Evolutionary conservation across 2,329 filamentous ascomycete species (phyloP), one percentile per base, ranked within the genome.

Genomic region (Microcyclosporella mali): DNA sequence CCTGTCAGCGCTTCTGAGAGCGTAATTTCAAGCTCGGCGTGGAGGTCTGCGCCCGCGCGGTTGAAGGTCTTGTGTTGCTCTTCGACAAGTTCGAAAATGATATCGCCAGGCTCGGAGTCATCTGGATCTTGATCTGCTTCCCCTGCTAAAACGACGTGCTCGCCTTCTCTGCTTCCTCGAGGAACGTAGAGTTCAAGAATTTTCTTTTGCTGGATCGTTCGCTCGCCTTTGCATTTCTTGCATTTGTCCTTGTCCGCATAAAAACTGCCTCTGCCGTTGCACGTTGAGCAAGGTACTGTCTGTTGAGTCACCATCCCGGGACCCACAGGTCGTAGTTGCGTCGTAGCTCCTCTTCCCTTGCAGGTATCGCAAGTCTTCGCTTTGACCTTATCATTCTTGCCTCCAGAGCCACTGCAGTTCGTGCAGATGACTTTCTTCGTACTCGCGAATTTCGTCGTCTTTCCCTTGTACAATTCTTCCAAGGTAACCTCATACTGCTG

Each of bases 171-270:
- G 36, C 64, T 84, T 35, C 90, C 90, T 40, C 85, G 81, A 8
- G 90, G 88, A 47, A 98, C 95, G 70, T 97, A 97, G 40, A 98
- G 83, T 69, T 98, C 92, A 47, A 98, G 74, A 3, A 90, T 85
- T 71, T 97, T 98, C 68, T 86, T 92, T 68, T 92, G 85, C 58
- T 88, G 84, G 33, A 81, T 80, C 11, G 87, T 88, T 50, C 87
- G 79, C 66, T 85, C 86, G 60, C 92, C 92, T 70, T 97, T 97
- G 79, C 92, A 98, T 73, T 92, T 95, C 75, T 94, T 95, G 75
- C 92, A 98, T 63, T 88, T 87, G 61, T 98, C 92, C 73, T 97
- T 97, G 61, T 95, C 88, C 66, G 90, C 90, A 71, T 82, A 94
- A 60, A 89, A 81, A 60, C 82, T 81, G 4, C 92, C 92, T n/a